These are phyloP conservation scores for Tylopilus sp. DNA, from an alignment of 1,284 basidiomycete species.

Conservation along the genomic window DNA sequence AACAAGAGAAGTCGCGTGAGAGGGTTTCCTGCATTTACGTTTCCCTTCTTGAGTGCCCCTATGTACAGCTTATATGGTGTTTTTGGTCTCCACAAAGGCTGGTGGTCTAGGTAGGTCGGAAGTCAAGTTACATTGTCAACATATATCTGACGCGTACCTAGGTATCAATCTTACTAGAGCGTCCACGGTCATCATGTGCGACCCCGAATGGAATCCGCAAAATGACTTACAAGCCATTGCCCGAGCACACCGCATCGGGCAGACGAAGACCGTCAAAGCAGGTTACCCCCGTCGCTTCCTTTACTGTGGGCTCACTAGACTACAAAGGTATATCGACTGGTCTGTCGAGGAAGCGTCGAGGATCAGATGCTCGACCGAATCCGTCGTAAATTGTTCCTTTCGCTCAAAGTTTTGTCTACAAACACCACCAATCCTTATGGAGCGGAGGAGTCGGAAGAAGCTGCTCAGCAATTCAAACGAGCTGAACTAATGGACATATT, in stretches of 20 bases:
- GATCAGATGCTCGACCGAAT: conserved; percentile 65
- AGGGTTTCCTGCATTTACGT: conserved; percentile 22
- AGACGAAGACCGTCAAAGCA: conserved; percentile 80
- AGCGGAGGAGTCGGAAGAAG: conserved; percentile 22
- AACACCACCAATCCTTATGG: conserved; percentile 23
- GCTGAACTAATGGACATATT: conserved; percentile 54
- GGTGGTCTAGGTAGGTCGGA: conserved; percentile 67
- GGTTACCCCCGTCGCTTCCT: not conserved
- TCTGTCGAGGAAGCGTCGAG: conserved; percentile 58
- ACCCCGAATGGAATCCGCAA: conserved; percentile 73
- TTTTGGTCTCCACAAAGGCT: conserved; percentile 82
- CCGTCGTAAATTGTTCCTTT: conserved; percentile 60
- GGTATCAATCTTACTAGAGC: conserved; percentile 82
- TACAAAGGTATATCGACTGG: conserved; percentile 51
- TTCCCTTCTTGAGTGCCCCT: conserved; percentile 28
- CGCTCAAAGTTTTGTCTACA: conserved; percentile 53
- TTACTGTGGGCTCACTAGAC: not conserved
- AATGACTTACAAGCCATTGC: conserved; percentile 89
- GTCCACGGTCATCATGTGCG: conserved; percentile 79
- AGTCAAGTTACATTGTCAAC: not conserved
- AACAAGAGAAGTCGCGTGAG: conserved; percentile 52
- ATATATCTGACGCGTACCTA: conserved; percentile 15
- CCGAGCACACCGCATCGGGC: conserved; percentile 76
- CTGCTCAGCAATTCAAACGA: conserved; percentile 33
- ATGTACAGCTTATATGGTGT: conserved; percentile 69